These are phyloP conservation scores for Boletus bicolor DNA, from an alignment of 768 basidiomycete genomes.

Conservation along the genomic window DNA sequence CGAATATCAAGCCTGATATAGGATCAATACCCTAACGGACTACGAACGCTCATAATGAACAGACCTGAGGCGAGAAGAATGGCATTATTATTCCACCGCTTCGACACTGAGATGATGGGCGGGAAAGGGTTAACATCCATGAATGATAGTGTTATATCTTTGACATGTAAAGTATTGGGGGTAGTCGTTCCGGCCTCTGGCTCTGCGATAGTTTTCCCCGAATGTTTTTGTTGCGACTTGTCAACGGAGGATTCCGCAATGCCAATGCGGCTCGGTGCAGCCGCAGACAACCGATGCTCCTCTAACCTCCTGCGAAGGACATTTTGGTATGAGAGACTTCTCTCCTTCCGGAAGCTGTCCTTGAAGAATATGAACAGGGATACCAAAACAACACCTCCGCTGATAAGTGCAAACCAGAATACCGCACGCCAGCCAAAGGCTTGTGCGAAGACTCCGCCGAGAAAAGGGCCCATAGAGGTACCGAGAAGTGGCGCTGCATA, in stretches of 20 bases:
- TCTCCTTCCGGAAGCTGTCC: conserved; percentile 80
- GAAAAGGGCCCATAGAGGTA: conserved; percentile 59
- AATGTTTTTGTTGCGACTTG: conserved; percentile 7
- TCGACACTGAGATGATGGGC: conserved; percentile 56
- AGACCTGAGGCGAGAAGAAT: conserved; percentile 42
- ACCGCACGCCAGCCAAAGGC: conserved; percentile 77
- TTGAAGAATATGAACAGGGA: conserved; percentile 64
- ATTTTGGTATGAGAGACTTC: conserved; percentile 75
- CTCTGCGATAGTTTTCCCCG: not conserved
- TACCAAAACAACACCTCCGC: conserved; percentile 52
- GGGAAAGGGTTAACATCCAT: conserved; percentile 70
- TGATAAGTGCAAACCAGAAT: conserved; percentile 77
- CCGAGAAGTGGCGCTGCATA: conserved; percentile 80
- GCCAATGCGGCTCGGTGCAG: not conserved
- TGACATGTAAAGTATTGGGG: conserved; percentile 4
- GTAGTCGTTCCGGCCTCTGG: conserved; percentile 6
- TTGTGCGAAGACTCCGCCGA: conserved; percentile 67
- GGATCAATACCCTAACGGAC: not conserved
- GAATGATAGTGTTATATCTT: conserved; percentile 51
- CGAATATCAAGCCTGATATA: conserved; percentile 62
- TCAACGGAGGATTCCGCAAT: not conserved
- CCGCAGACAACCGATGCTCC: conserved; percentile 16
- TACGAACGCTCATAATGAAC: not conserved
- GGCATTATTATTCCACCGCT: conserved; percentile 62
- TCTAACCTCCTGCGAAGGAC: conserved; percentile 47